Base-by-base conservation (phyloP, 805 yeast genomes). In the Nakazawaea ishiwadae region DNA sequence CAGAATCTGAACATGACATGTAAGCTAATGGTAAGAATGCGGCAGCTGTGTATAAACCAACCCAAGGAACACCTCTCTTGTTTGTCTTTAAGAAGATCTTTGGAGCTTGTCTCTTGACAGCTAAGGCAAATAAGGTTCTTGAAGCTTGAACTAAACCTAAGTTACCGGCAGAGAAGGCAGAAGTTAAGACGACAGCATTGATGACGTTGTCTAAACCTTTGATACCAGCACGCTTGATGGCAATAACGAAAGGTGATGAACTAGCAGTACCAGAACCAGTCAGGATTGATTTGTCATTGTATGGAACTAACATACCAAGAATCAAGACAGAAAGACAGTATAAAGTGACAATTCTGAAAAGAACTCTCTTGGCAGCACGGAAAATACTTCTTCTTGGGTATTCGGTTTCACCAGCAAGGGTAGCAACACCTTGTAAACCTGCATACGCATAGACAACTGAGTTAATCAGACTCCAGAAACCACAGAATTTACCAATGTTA, bases 51-150 rank as follows among this genome's bases (percentile, higher is more conserved):
- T 28, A 35, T 17, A 62, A 51, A 1, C 55, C 65, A 20, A 50
- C 49, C 37, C 26, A 51, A 31, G 19, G 65, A 60, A 42, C 45
- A 33, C 45, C 45, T 42, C 45, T 42, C 28, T 42, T 42, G 32
- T 42, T 42, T 18, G 45, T 42, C 30, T 30, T 71, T 39, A 79
- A 68, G 54, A 85, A 79, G 51, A 83, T 53, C 46, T 59, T 66
- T 48, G 95, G 95, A 5, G 90, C 87, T 48, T 77, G 75, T n/a
- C 87, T 84, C 48, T 80, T 81, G 37, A 76, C 66, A 2, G 95
- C 81, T 59, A 86, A 68, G 19, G 88, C 83, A 56, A 80, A 83
- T 21, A 85, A 61, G 3, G 84, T 77, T 71, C 96, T 74, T 19
- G 91, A 79, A 37, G 85, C 79, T 50, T 79, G 76, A 60, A 80